Base-by-base conservation (phyloP, 2,329 filamentous ascomycete species). In the Pyricularia sp. region DNA sequence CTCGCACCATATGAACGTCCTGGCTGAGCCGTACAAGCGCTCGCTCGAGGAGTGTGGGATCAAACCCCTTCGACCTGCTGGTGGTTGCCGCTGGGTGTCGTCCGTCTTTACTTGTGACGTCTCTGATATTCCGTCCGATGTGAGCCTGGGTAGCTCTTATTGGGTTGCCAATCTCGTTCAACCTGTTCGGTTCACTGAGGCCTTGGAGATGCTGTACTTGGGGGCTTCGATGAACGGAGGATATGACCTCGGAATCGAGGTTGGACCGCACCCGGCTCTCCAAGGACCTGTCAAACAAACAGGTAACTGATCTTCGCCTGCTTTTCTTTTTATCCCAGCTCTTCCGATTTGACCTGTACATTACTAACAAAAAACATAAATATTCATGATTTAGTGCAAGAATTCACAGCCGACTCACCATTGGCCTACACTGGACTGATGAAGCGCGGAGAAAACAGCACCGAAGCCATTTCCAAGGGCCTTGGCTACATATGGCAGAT, bases 141-240 rank as follows among this genome's bases (percentile, higher is more conserved):
- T 25, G 6, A 58, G 50, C 20, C 50, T 58, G 20, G 50, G 50
- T 1, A 58, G 50, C 50, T 58, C 50, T 31, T 86, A 86, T 71
- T 86, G 84, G 84, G 76, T 77, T 2, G 72, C 76, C 1, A 85
- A 85, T 68, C 72, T 85, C 72, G 77, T 79, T 0, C 80, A 78
- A 2, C 78, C 79, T 0, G 84, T 86, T 11, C 76, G 78, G 6
- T 85, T 83, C 70, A 73, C 78, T 11, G 73, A 76, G 7, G 50
- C 50, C 50, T 58, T 58, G 50, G 50, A 58, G 50, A 58, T 58
- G 50, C 50, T 58, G 50, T 58, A 58, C 50, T 58, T 23, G 50
- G 50, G 50, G 10, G 50, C 50, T 11, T 23, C 50, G 6, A 23
- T 23, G 50, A 25, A 58, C 11, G 50, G 50, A n/a, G 82, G 82